Percentiles rank a stretch among this genome's conserved stretches.
These are phyloP conservation scores for Eucalyptus grandis DNA, from an alignment of 345 rosid genomes.

Conservation along the genomic window DNA sequence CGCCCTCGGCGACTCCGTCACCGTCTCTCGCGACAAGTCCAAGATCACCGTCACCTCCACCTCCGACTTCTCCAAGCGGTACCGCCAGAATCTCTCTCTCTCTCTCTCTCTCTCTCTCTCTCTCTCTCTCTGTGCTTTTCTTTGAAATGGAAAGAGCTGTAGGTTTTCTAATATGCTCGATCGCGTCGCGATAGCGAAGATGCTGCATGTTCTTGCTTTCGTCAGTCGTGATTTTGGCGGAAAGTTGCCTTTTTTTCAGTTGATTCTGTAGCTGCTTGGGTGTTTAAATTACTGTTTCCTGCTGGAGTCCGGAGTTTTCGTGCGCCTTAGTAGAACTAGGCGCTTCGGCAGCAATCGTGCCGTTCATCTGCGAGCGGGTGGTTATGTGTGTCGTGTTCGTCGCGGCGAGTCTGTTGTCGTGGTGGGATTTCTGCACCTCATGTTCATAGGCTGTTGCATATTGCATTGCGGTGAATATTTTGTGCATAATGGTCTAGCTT, in stretches of 20 bases:
- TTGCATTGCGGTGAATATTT: neutral
- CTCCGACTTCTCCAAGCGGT: constrained; percentile 74
- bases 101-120: no score
- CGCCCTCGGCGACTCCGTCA: constrained; percentile 26
- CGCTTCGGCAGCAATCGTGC: neutral
- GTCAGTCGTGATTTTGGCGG: neutral
- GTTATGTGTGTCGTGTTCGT: neutral
- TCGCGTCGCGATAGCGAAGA: neutral
- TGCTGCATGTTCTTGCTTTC: neutral
- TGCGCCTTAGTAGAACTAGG: neutral
- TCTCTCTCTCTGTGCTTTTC: neutral
- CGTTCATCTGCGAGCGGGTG: neutral
- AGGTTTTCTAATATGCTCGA: neutral
- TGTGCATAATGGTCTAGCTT: neutral
- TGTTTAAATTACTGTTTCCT: neutral
- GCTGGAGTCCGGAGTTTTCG: neutral
- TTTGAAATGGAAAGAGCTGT: neutral
- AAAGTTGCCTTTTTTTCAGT: neutral
- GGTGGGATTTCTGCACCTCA: neutral
- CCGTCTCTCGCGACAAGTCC: constrained; percentile 27
- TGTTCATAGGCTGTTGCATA: neutral
- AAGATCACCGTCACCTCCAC: constrained; percentile 53
- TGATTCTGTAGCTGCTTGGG: neutral
- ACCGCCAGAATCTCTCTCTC: neutral
- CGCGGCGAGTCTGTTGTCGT: neutral